phyloP scores from a whole-genome alignment of 768 basidiomycete species.

The Leccinellum luteum region DNA sequence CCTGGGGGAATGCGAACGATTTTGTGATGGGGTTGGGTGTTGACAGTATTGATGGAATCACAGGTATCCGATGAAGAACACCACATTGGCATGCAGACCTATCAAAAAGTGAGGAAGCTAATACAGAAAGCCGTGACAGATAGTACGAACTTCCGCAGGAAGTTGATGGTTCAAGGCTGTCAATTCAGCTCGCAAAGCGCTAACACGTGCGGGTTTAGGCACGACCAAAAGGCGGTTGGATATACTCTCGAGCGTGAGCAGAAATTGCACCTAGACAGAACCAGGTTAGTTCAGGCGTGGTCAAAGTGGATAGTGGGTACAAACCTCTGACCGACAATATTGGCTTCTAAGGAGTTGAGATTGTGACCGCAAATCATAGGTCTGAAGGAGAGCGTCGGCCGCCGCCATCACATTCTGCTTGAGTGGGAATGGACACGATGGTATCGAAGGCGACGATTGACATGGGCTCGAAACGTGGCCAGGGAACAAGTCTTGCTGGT shows the following conservation, averaged over 20 bases:
- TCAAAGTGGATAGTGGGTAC: slow-evolving; percentile 18
- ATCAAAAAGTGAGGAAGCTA: slow-evolving; percentile 6
- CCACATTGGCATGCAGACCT: slow-evolving; percentile 91
- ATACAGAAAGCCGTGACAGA: neutral
- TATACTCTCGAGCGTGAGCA: slow-evolving; percentile 87
- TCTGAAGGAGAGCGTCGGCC: slow-evolving; percentile 59
- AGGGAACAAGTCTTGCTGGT: slow-evolving; percentile 53
- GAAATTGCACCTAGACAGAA: slow-evolving; percentile 67
- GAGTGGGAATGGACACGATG: slow-evolving; percentile 43
- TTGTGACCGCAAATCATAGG: slow-evolving; percentile 68
- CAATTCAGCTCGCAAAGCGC: slow-evolving; percentile 93
- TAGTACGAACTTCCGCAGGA: slow-evolving; percentile 77
- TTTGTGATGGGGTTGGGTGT: slow-evolving; percentile 76
- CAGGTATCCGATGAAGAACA: slow-evolving; percentile 68
- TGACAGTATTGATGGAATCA: slow-evolving; percentile 31
- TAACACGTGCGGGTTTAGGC: slow-evolving; percentile 91
- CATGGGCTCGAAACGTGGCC: slow-evolving; percentile 44
- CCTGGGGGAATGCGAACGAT: slow-evolving; percentile 97
- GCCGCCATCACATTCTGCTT: slow-evolving; percentile 43
- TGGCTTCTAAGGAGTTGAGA: slow-evolving; percentile 75
- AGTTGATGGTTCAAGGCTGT: slow-evolving; percentile 94
- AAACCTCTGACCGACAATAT: slow-evolving; percentile 84
- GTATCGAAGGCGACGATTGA: slow-evolving; percentile 71
- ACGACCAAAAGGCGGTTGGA: slow-evolving; percentile 89
- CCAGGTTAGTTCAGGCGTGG: neutral